Conservation (phyloP, 345 rosid species). For the Ceriops zippeliana region DNA sequence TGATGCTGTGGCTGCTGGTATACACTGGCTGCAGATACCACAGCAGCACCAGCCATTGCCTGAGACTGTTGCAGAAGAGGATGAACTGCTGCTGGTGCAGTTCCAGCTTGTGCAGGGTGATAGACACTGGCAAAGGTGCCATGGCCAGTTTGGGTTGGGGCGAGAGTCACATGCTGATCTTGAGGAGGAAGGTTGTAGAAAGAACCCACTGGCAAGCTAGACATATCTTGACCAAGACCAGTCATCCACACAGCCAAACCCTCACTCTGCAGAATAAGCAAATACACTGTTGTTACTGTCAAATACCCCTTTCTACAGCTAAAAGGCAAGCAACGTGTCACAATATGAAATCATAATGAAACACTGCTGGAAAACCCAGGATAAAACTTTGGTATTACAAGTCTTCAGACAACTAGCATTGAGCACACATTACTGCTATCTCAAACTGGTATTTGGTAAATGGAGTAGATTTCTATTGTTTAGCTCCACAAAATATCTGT, state of each 20-base stretch:
- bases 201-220: conserved; percentile 63
- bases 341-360: neutral
- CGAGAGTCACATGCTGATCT: conserved; percentile 71
- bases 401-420: neutral
- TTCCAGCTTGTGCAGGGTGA: conserved; percentile 72
- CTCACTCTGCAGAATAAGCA: conserved; percentile 61
- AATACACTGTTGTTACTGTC: conserved; percentile 18
- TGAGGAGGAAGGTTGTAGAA: conserved; percentile 81
- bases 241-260: conserved; percentile 80
- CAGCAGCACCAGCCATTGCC: conserved; percentile 59
- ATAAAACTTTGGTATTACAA: neutral
- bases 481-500: no score
- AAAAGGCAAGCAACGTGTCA: neutral
- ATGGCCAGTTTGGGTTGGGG: conserved; percentile 69
- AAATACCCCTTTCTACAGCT: neutral
- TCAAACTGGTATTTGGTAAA: neutral
- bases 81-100: conserved; percentile 58
- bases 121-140: conserved; percentile 62
- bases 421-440: neutral
- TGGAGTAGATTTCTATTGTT: no score
- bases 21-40: conserved; percentile 62
- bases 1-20: conserved; percentile 93
- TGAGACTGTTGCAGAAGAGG: conserved; percentile 81
- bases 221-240: conserved; percentile 67
- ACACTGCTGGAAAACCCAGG: neutral